Evolutionary conservation across 495 filamentous ascomycete genomes (phyloP).

Genomic region (Chaetomidium leptoderma): DNA sequence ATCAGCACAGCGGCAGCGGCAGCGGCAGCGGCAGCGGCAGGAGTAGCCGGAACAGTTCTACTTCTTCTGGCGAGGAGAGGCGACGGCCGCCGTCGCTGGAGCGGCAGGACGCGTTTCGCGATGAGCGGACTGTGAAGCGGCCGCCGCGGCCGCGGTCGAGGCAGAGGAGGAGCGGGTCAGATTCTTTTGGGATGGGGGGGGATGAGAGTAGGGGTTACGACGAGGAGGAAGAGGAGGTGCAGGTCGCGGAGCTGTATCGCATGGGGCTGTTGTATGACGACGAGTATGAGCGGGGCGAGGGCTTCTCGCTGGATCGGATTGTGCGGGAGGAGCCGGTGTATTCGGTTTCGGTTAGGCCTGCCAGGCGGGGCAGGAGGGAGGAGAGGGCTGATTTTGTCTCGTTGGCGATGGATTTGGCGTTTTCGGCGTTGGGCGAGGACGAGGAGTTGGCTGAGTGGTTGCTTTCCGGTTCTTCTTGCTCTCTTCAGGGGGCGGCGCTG

Average conservation of each 20-base stretch:
- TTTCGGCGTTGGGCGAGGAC: constrained; percentile 31
- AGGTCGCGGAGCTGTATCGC: constrained; percentile 34
- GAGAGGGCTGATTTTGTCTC: constrained; percentile 11
- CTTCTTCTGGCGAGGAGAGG: not conserved
- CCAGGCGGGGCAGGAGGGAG: constrained; percentile 32
- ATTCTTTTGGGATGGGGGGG: not conserved
- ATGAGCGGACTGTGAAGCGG: constrained; percentile 21
- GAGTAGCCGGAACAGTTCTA: not conserved
- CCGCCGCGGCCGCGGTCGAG: not conserved
- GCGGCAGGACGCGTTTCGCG: constrained; percentile 43
- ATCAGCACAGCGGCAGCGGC: too few relatives aligned
- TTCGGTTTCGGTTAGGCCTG: constrained; percentile 11
- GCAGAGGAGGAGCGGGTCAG: not conserved
- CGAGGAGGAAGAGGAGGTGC: constrained; percentile 25
- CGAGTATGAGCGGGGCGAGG: constrained; percentile 31
- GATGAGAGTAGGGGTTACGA: not conserved
- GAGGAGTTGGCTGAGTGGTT: constrained; percentile 29
- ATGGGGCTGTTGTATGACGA: constrained; percentile 41
- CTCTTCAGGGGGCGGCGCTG: not conserved
- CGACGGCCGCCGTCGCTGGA: constrained; percentile 35
- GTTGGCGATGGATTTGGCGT: constrained; percentile 31
- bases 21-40: not conserved
- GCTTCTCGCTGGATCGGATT: constrained; percentile 37
- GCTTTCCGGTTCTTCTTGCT: not conserved
- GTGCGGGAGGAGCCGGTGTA: constrained; percentile 32